These are phyloP conservation scores for Yamadazyma tumulicola DNA, from an alignment of 805 yeast genomes.

Conservation along the genomic window DNA sequence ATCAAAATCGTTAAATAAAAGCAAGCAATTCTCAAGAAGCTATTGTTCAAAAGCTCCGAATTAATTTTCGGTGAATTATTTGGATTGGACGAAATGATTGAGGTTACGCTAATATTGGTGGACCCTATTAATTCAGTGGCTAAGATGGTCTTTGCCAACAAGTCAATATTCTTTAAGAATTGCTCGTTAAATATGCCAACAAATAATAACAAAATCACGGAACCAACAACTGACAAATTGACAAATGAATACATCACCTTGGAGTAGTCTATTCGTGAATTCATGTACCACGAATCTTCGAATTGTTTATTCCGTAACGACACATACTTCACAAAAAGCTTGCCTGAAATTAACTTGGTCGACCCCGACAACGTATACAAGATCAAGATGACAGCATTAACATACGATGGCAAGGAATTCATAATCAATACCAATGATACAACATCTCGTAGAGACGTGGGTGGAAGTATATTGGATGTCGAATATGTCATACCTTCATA, in stretches of 20 bases:
- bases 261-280: constrained; percentile 7
- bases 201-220: constrained; percentile 21
- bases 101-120: neutral
- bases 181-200: constrained; percentile 14
- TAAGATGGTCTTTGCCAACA: constrained; percentile 28
- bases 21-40: constrained; percentile 6
- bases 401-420: constrained; percentile 21
- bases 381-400: constrained; percentile 14
- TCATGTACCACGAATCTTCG: constrained; percentile 10
- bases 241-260: constrained; percentile 16
- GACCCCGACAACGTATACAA: constrained; percentile 26
- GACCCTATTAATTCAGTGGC: constrained; percentile 29
- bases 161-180: constrained; percentile 14
- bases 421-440: constrained; percentile 30
- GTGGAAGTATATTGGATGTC: constrained; percentile 16
- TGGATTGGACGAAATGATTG: constrained; percentile 3
- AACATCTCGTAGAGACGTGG: constrained; percentile 28
- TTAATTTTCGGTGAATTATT: constrained; percentile 1
- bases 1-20: constrained; percentile 7
- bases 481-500: constrained; percentile 6
- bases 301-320: constrained; percentile 13
- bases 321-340: constrained; percentile 17
- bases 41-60: constrained; percentile 5
- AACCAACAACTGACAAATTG: constrained; percentile 22
- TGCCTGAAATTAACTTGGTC: constrained; percentile 26